Percentiles rank a stretch among this genome's conserved stretches.
phyloP scores from a whole-genome alignment of 495 filamentous ascomycete species.

The Immersiella caudata region DNA sequence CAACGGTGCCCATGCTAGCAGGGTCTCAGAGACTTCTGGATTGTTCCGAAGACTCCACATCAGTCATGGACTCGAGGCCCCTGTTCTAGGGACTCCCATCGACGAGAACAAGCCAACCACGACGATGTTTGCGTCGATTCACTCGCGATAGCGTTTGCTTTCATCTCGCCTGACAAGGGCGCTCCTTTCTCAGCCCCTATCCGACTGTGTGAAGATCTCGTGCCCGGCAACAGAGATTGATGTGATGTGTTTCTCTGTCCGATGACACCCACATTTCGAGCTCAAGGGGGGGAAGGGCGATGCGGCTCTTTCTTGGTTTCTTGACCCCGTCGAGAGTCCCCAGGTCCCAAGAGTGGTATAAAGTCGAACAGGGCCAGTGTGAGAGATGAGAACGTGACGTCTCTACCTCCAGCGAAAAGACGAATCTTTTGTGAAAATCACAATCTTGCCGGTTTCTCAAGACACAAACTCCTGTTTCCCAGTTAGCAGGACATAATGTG shows the following conservation, averaged over 20 bases:
- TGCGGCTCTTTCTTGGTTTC: neutral
- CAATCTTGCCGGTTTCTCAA: neutral
- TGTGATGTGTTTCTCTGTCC: neutral
- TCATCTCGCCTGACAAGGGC: conserved; percentile 5
- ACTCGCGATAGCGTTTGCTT: neutral
- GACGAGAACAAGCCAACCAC: neutral
- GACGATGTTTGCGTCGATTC: neutral
- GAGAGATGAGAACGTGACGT: neutral
- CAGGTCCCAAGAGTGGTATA: neutral
- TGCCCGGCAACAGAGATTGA: neutral
- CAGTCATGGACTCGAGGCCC: conserved; percentile 5
- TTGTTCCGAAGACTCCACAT: conserved; percentile 8
- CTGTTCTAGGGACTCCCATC: neutral
- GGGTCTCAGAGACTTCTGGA: conserved; percentile 17
- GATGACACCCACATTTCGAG: neutral
- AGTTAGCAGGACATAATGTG: neutral
- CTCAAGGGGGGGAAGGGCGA: neutral
- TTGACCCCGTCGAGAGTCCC: neutral
- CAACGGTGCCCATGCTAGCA: conserved; percentile 13
- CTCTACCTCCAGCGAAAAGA: neutral
- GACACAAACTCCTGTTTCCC: neutral
- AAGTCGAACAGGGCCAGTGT: neutral
- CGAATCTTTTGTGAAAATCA: neutral
- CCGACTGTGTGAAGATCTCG: neutral
- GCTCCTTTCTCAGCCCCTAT: neutral